phyloP scores from a whole-genome alignment of 1,139 yeast genomes.

The Debaryomyces psychrophilus region DNA sequence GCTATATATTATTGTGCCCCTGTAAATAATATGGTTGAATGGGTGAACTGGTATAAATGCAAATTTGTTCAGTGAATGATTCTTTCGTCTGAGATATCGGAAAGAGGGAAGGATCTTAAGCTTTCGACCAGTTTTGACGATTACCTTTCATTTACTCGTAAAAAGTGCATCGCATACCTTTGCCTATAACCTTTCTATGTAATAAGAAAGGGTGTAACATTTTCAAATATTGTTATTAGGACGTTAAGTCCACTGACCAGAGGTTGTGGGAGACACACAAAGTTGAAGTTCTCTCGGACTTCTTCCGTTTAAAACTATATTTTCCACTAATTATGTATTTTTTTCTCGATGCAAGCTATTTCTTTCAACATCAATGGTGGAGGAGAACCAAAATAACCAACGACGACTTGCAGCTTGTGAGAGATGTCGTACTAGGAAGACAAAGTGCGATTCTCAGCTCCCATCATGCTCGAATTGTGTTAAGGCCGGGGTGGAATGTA shows the following conservation, averaged over 20 bases:
- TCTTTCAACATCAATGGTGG: background rate
- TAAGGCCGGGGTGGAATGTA: slow-evolving; percentile 40
- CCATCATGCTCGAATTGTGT: slow-evolving; percentile 49
- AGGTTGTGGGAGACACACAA: background rate
- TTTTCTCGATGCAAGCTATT: background rate
- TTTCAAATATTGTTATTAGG: background rate
- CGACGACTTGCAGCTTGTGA: slow-evolving; percentile 29
- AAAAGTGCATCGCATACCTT: no score
- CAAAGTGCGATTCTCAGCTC: slow-evolving; percentile 44
- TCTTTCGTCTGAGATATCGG: no score
- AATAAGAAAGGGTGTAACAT: background rate
- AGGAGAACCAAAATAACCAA: background rate
- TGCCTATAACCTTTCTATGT: background rate
- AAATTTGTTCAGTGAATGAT: no score
- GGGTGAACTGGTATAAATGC: no score
- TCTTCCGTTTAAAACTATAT: background rate
- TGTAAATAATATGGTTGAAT: no score
- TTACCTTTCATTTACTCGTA: no score
- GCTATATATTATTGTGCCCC: no score
- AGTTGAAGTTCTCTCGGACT: background rate
- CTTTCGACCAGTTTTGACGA: no score
- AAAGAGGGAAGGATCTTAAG: no score
- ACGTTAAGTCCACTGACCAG: background rate
- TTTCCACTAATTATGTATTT: background rate
- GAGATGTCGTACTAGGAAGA: slow-evolving; percentile 44